These are phyloP conservation scores for Erysimum pusillum DNA, from an alignment of 441 rosid species.

Conservation along the genomic window DNA sequence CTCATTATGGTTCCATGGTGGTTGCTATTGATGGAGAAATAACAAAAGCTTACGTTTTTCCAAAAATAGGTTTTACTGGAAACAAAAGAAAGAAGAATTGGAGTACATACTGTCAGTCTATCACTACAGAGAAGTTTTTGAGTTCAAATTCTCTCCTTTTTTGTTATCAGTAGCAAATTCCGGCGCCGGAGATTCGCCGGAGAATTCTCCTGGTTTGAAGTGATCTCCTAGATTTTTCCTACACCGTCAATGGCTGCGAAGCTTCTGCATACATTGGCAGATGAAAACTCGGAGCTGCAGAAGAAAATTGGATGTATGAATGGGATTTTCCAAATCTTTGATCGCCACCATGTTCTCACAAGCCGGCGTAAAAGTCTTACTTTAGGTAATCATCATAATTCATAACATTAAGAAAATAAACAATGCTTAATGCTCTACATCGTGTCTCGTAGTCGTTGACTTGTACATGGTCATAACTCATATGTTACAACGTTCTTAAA, in stretches of 20 bases:
- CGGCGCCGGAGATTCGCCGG: conserved; percentile 23
- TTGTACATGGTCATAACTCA: conserved; percentile 27
- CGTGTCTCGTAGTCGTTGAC: conserved; percentile 45
- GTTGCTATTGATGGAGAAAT: conserved; percentile 36
- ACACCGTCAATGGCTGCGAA: conserved; percentile 81
- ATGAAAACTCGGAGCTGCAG: conserved; percentile 88
- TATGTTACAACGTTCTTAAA: conserved; percentile 17
- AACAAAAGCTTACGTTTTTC: conserved; percentile 45
- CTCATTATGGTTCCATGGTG: conserved; percentile 42
- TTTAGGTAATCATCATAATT: conserved; percentile 62
- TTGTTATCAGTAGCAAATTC: conserved; percentile 3
- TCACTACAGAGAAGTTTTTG: conserved; percentile 11
- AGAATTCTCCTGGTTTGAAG: neutral
- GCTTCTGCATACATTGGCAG: conserved; percentile 86
- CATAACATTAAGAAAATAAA: neutral
- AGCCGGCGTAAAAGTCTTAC: conserved; percentile 72
- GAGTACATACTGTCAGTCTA: neutral
- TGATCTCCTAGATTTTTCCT: neutral
- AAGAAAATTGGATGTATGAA: conserved; percentile 96
- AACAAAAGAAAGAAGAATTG: neutral
- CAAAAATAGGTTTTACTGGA: neutral
- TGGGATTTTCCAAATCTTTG: conserved; percentile 88
- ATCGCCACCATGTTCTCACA: conserved; percentile 68
- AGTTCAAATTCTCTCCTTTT: conserved; percentile 32
- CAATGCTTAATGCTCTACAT: conserved; percentile 36